Evolutionary conservation across 83 land plant genomes (phyloP), one percentile per base, ranked within the genome.

Genomic region (Picea engelmannii): DNA sequence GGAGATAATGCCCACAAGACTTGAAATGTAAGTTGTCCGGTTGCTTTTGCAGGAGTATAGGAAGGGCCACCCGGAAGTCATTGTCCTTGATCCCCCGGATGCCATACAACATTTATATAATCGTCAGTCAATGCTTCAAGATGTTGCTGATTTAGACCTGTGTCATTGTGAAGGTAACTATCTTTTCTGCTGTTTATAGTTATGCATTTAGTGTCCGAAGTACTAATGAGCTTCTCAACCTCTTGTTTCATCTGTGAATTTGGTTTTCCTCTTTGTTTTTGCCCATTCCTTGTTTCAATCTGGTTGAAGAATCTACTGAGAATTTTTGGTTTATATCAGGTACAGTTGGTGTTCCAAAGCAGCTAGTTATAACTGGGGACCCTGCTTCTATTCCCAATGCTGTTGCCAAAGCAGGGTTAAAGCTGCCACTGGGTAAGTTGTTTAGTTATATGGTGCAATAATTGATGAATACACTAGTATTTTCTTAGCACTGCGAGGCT

Each of bases 81-180:
- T 93, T 78, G 95, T 95, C 31, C 92, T 95, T 66, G 98, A 95
- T 79, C 98, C 98, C 61, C 98, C 98, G 38, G 92, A 89, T 85
- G 98, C 98, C 55, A 93, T 95, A 67, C 89, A 88, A 70, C 96
- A 95, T 81, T 42, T 95, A 21, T 86, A 91, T 60, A 95, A 92
- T 86, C 96, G 98, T 38, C 98, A 95, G 76, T 95, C 93, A 47
- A 95, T 95, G 98, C 96, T 95, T 38, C 91, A 95, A 74, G 93
- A 91, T 73, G 98, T 95, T 49, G 93, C 96, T 60, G 89, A 92
- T 62, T 81, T 95, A 78, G 89, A 93, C 63, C 81, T 95, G 71
- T 86, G 89, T 59, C 71, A 88, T 31, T 84, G 84, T 49, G 84
- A 86, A 82, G 98, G 98, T 95, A 87, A 59, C 3, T 68, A 21